Evolutionary conservation across 2,329 filamentous ascomycete species (phyloP).

Genomic region (Diplocarpon rosae): DNA sequence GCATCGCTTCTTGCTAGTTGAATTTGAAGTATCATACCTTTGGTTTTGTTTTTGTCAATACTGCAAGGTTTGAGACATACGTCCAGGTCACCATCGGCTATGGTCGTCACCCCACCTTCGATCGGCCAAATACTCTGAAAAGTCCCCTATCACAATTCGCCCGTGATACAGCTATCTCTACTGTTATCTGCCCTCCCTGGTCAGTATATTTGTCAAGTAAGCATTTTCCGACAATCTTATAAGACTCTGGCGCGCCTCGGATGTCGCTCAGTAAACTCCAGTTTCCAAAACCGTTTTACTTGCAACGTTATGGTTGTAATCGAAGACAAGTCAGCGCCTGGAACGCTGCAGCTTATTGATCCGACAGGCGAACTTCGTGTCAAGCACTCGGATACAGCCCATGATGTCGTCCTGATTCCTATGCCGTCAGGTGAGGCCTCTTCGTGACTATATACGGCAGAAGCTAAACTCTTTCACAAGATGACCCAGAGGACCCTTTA

Average conservation of each 20-base stretch:
- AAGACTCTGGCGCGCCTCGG: neutral
- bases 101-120: slow-evolving; percentile 1
- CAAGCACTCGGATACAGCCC: slow-evolving; percentile 17
- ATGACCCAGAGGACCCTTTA: slow-evolving; percentile 30
- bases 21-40: no score
- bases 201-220: neutral
- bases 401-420: slow-evolving; percentile 24
- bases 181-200: neutral
- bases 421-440: slow-evolving; percentile 20
- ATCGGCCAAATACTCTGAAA: neutral
- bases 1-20: no score
- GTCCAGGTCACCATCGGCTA: neutral
- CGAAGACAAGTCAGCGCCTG: slow-evolving; percentile 17
- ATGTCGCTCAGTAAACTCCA: neutral
- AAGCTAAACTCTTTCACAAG: slow-evolving; percentile 2
- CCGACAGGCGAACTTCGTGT: slow-evolving; percentile 15
- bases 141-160: neutral
- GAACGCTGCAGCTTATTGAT: slow-evolving; percentile 25
- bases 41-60: no score
- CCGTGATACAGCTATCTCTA: slow-evolving; percentile 1
- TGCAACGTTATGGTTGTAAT: slow-evolving; percentile 9
- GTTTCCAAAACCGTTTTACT: neutral
- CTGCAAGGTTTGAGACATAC: no score
- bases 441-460: neutral
- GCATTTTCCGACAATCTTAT: neutral